Conservation (phyloP, 2,329 filamentous ascomycete species). For the Venturia carpophila region DNA sequence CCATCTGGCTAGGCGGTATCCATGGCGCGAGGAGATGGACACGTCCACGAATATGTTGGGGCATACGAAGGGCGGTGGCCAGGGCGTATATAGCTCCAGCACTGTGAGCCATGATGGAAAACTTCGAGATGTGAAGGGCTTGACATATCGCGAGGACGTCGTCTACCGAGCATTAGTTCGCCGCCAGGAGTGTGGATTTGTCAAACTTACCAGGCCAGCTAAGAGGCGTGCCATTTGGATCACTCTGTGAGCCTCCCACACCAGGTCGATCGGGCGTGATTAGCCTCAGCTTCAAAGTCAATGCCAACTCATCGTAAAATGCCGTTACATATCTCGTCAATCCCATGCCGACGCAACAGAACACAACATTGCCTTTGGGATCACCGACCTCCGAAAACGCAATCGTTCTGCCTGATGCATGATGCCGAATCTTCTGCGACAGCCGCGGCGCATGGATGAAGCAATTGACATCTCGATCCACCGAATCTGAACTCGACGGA, state of each 20-base stretch:
- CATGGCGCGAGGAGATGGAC: slow-evolving; percentile 92
- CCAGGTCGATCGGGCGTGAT: slow-evolving; percentile 93
- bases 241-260: slow-evolving; percentile 83
- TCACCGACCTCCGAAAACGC: slow-evolving; percentile 97
- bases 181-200: not conserved
- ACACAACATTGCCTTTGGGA: slow-evolving; percentile 80
- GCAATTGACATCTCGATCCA: slow-evolving; percentile 62
- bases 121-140: slow-evolving; percentile 83
- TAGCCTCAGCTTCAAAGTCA: slow-evolving; percentile 77
- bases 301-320: slow-evolving; percentile 92
- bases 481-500: slow-evolving; percentile 71
- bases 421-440: slow-evolving; percentile 80
- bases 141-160: slow-evolving; percentile 95
- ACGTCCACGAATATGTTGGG: slow-evolving; percentile 86
- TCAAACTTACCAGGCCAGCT: slow-evolving; percentile 75
- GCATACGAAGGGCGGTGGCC: slow-evolving; percentile 89
- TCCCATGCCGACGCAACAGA: slow-evolving; percentile 97
- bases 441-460: slow-evolving; percentile 78
- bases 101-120: slow-evolving; percentile 91
- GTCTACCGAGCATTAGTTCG: slow-evolving; percentile 36
- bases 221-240: slow-evolving; percentile 77
- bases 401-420: slow-evolving; percentile 77
- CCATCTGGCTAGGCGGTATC: slow-evolving; percentile 71
- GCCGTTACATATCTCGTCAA: slow-evolving; percentile 91
- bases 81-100: slow-evolving; percentile 97